These are phyloP conservation scores for Blastobotrys americana DNA, from an alignment of 805 yeast species.

Conservation along the genomic window DNA sequence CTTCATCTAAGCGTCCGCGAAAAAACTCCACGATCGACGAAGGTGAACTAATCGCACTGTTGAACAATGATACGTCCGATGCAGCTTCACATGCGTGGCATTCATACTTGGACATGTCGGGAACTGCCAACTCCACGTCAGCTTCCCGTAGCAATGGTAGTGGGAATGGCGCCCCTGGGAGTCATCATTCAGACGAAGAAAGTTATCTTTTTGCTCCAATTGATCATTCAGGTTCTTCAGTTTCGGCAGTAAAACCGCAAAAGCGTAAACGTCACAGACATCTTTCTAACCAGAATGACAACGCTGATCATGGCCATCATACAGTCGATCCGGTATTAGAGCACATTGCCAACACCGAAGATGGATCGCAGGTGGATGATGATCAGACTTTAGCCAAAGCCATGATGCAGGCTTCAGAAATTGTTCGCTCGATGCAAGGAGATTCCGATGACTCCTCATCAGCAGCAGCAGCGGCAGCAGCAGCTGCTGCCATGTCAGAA, in stretches of 20 bases:
- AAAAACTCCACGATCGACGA: background rate
- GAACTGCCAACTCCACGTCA: constrained; percentile 8
- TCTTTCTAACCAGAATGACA: background rate
- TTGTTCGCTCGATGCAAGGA: constrained; percentile 9
- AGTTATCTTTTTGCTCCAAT: background rate
- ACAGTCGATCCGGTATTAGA: constrained; percentile 55
- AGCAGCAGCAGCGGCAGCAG: constrained; percentile 7
- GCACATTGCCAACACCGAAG: constrained; percentile 36
- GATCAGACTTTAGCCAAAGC: constrained; percentile 16
- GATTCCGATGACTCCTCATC: background rate
- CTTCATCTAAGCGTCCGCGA: background rate
- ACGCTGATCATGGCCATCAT: constrained; percentile 16
- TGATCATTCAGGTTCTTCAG: constrained; percentile 1
- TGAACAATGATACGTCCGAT: background rate
- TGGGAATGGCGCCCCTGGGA: background rate
- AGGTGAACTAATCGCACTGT: background rate
- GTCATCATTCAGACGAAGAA: background rate
- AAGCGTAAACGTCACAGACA: background rate
- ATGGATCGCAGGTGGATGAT: constrained; percentile 3
- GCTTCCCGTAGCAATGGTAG: background rate
- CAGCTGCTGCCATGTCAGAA: constrained; percentile 1
- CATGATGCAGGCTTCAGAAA: constrained; percentile 17
- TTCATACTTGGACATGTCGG: constrained; percentile 1
- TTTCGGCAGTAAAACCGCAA: background rate
- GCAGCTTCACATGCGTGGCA: background rate